Evolutionary conservation across 78 protist genomes (phyloP), one percentile per base, ranked within the genome.

Genomic region (Dictyostelium firmibasis): DNA sequence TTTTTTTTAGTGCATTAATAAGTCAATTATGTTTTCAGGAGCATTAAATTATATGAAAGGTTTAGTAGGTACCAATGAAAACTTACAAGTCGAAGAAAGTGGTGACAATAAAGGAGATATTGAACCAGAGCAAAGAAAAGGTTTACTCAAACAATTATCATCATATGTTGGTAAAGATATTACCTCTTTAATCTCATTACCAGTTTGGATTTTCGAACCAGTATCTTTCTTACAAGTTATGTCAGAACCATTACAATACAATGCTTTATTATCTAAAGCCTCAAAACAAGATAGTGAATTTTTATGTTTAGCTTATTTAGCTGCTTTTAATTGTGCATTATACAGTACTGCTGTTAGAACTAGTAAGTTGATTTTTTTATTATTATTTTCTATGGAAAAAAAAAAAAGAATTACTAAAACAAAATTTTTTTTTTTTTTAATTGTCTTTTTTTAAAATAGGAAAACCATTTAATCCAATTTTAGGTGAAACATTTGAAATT

Each of bases 381-480:
- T 69, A 7, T 77, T 0, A 10, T 27, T 33, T 27, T 10, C 0
- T 25, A 50, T 9, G 44, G 18, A 10, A 62, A 9, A 1, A 10
- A 10, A n/a, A 36, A 14, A 38, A 13, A 31, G 0, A 27, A 31
- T 16, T 74, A 36, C 82, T 69, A 69, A 69, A 23, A 64, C n/a
- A n/a, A n/a, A n/a, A n/a, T 82, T 57, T 82, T 57, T 82, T 57
- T 82, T 23, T 82, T 82, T 31, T 60, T 35, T 33, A 41, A 25
- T 29, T 81, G 5, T 47, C 53, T 47, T 31, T 8, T 50, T 43
- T 9, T n/a, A 57, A 8, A 33, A 79, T n/a, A 89, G 94, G 75
- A 67, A 93, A 93, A 82, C 96, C 96, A 93, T 93, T 93, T 70
- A 93, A 93, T 29, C 96, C 96, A 85, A 84, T 93, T 78, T 77